Percentiles rank a stretch among this genome's conserved stretches.
These are phyloP conservation scores for Vigna reflexopilosa DNA, from an alignment of 306 rosid genomes.

Conservation along the genomic window DNA sequence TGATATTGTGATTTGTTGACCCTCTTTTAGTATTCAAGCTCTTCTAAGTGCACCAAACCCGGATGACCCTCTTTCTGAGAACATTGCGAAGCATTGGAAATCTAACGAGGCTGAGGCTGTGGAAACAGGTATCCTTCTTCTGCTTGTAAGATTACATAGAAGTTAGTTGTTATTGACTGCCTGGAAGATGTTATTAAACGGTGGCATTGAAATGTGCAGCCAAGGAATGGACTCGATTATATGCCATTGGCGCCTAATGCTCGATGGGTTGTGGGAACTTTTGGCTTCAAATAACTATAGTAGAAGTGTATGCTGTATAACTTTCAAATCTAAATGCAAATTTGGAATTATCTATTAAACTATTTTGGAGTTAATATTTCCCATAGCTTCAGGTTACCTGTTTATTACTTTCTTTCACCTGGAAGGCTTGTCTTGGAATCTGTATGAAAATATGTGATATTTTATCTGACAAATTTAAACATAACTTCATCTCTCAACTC, in stretches of 20 bases:
- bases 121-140: slow-evolving; percentile 73
- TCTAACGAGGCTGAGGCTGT: slow-evolving; percentile 91
- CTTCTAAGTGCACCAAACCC: slow-evolving; percentile 99
- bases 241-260: slow-evolving; percentile 79
- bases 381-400: slow-evolving; percentile 54
- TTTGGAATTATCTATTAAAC: slow-evolving; percentile 58
- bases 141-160: not conserved
- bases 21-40: slow-evolving; percentile 78
- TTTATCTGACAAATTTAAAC: slow-evolving; percentile 38
- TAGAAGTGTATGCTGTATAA: slow-evolving; percentile 63
- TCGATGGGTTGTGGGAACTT: slow-evolving; percentile 42
- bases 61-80: slow-evolving; percentile 97
- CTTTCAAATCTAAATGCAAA: slow-evolving; percentile 61
- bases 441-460: slow-evolving; percentile 53
- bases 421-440: slow-evolving; percentile 53
- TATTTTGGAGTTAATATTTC: slow-evolving; percentile 51
- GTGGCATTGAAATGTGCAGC: slow-evolving; percentile 56
- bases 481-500: slow-evolving; percentile 24
- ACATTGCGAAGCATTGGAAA: slow-evolving; percentile 98
- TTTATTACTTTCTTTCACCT: slow-evolving; percentile 45
- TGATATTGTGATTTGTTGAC: slow-evolving; percentile 27
- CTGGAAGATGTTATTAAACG: not conserved
- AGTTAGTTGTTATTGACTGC: too few relatives aligned
- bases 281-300: slow-evolving; percentile 55
- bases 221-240: slow-evolving; percentile 89